A percentile compares a stretch with the other conserved stretches of the same genome.
Evolutionary conservation across 345 rosid species (phyloP).

Genomic region (Acer yangbiense): DNA sequence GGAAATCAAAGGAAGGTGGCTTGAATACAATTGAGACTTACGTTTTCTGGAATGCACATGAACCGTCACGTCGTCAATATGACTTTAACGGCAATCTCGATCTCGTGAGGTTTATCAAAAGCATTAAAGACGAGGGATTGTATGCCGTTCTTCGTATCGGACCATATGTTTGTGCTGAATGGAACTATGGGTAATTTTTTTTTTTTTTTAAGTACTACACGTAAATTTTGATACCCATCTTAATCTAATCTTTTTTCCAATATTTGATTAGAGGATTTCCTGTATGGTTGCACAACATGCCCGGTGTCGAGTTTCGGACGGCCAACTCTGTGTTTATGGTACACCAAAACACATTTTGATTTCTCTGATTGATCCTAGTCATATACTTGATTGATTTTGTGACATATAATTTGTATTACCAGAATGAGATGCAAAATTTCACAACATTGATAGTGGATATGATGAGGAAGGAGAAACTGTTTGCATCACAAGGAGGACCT

Average conservation of each 20-base stretch:
- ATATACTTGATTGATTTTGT: no score
- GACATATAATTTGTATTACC: neutral
- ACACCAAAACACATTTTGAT: neutral
- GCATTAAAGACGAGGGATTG: conserved; percentile 48
- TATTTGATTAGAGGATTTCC: conserved; percentile 50
- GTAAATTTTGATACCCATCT: no score
- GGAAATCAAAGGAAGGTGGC: conserved; percentile 69
- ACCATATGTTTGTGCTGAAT: conserved; percentile 76
- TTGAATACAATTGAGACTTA: conserved; percentile 61
- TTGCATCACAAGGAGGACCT: conserved; percentile 85
- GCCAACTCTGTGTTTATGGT: conserved; percentile 42
- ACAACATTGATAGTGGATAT: conserved; percentile 59
- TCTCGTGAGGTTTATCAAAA: conserved; percentile 59
- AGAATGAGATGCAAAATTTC: conserved; percentile 78
- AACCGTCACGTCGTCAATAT: conserved; percentile 56
- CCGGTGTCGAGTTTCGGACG: conserved; percentile 36
- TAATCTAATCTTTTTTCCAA: neutral
- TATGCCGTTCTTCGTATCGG: conserved; percentile 65
- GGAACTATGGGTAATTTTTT: conserved; percentile 56
- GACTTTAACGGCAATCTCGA: conserved; percentile 55
- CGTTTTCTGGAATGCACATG: conserved; percentile 71
- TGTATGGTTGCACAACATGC: conserved; percentile 55
- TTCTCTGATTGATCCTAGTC: no score
- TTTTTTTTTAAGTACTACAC: neutral
- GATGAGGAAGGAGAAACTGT: conserved; percentile 59